Base-by-base conservation (phyloP, 1,284 basidiomycete species). In the Marasmius tenuissimus region DNA sequence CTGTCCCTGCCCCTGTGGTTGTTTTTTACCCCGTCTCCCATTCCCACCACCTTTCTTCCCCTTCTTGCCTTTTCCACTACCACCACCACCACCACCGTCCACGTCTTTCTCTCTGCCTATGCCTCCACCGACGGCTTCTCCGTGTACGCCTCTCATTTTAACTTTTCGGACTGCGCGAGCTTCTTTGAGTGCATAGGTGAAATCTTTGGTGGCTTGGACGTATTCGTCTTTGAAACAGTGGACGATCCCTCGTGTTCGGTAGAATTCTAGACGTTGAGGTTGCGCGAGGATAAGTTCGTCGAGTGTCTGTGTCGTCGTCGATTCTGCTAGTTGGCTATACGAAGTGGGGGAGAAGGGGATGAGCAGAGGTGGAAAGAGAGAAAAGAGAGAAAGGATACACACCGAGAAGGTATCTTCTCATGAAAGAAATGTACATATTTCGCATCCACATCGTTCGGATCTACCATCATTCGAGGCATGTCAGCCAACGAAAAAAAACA, bases 341-440 rank as follows among this genome's bases (percentile, higher is more conserved):
- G 51, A 59, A 42, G 61, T 45, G 40, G n/a, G 53, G 60, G 40
- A 22, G n/a, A n/a, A n/a, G n/a, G 34, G 9, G 35, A 22, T 35
- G 10, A 20, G 54, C n/a, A n/a, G 18, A 34, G 18, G 16, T 27
- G 7, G 18, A 35, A n/a, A 20, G 20, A 34, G 33, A 48, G 18
- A 14, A 22, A 35, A 4, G 55, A 35, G 49, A 39, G 63, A 57
- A 20, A 57, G 4, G 53, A 62, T 49, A 78, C 81, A 57, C 66
- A 93, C 92, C 92, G 82, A 59, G 92, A 93, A 22, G 92, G 92
- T 67, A 94, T 94, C 76, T 92, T 93, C 71, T 94, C 92, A 69
- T 94, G 92, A 74, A 94, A 94, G 71, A 94, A 94, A 68, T 93
- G 89, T 4, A 94, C 91, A 72, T 94, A 94, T 78, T 83, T 85